These are phyloP conservation scores for Xerocomellus dryophilus DNA, from an alignment of 768 basidiomycete species.

Conservation along the genomic window DNA sequence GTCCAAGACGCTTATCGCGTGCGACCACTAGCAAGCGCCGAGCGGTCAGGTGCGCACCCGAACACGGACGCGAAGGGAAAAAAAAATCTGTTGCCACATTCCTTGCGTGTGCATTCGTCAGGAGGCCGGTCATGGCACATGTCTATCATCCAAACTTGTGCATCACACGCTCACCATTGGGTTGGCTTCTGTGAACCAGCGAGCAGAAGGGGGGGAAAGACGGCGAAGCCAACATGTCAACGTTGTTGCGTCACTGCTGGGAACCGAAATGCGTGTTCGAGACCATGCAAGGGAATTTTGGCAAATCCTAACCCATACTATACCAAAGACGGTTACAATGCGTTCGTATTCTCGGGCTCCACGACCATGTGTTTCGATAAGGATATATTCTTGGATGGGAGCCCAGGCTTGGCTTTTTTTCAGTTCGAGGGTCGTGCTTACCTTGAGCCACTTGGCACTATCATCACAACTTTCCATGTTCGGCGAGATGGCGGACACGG, in stretches of 20 bases:
- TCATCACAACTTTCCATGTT: no score
- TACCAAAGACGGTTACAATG: conserved; percentile 17
- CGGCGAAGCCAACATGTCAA: background rate
- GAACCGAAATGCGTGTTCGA: background rate
- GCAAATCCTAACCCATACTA: conserved; percentile 8
- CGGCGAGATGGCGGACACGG: background rate
- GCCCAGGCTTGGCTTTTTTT: background rate
- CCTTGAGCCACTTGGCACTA: background rate
- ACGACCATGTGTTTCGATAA: conserved; percentile 17
- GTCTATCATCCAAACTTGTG: background rate
- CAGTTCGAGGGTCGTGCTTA: conserved; percentile 1
- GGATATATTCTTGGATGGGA: conserved; percentile 20
- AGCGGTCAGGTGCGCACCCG: conserved; percentile 1
- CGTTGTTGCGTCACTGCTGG: background rate
- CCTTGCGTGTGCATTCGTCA: conserved; percentile 4
- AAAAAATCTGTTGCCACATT: background rate
- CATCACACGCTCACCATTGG: background rate
- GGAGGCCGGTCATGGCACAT: background rate
- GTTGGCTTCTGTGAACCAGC: background rate
- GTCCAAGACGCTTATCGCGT: conserved; percentile 11
- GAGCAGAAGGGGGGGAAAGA: background rate
- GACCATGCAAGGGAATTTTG: conserved; percentile 13
- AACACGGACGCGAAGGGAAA: background rate
- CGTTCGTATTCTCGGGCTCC: no score
- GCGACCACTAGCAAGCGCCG: no score